These are phyloP conservation scores for Mortierella antarctica DNA, from an alignment of 192 early-diverging fungal genomes.

Conservation along the genomic window DNA sequence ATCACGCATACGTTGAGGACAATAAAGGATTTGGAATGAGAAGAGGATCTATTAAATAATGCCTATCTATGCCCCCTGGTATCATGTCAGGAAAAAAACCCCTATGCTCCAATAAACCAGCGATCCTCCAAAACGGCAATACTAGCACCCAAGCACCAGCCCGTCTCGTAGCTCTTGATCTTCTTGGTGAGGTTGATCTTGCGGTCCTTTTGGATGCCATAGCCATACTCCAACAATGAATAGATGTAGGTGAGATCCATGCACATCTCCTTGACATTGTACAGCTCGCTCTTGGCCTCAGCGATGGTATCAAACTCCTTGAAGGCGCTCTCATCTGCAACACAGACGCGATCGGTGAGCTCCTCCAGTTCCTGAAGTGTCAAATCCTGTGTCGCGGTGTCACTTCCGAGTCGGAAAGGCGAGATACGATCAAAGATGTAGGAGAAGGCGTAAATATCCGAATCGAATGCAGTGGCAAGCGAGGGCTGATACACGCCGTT, in stretches of 20 bases:
- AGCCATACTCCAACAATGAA: constrained; percentile 84
- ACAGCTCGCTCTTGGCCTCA: constrained; percentile 62
- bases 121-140: constrained; percentile 80
- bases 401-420: constrained; percentile 65
- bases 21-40: background rate
- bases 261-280: constrained; percentile 79
- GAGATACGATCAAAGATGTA: constrained; percentile 94
- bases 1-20: background rate
- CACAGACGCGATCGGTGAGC: constrained; percentile 78
- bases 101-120: constrained; percentile 23
- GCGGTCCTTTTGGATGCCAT: constrained; percentile 78
- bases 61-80: background rate
- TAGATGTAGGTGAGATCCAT: constrained; percentile 92
- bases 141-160: constrained; percentile 96
- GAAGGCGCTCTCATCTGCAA: constrained; percentile 53
- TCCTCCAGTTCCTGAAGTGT: constrained; percentile 73
- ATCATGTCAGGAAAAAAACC: background rate
- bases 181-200: constrained; percentile 88
- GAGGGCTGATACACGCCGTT: constrained; percentile 93
- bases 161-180: constrained; percentile 92
- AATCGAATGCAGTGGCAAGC: constrained; percentile 71
- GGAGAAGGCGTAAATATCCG: constrained; percentile 94
- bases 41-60: background rate
- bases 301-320: constrained; percentile 56
- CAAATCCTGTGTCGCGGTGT: constrained; percentile 72